phyloP scores from a whole-genome alignment of 2,329 filamentous ascomycete species.

The Colletotrichum australisinense region DNA sequence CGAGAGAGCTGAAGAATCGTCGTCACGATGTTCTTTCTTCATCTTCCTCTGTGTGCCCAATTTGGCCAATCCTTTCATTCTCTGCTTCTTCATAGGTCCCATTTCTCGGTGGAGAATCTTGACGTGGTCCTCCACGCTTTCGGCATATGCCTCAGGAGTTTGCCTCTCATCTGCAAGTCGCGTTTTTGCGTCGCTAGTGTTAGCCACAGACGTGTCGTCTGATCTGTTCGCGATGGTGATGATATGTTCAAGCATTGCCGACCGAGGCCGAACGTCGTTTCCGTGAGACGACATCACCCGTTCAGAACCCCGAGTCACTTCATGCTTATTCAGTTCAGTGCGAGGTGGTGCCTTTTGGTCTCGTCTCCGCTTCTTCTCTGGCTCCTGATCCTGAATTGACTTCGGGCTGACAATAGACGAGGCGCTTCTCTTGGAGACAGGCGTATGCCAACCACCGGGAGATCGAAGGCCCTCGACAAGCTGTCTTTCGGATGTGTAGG shows the following conservation, averaged over 20 bases:
- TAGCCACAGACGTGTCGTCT: not conserved
- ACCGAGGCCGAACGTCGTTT: not conserved
- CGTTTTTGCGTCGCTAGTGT: not conserved
- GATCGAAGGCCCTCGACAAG: not conserved
- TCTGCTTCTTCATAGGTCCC: not conserved
- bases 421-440: not conserved
- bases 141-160: not conserved
- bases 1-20: not conserved
- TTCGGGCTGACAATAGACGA: not conserved
- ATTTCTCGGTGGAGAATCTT: not conserved
- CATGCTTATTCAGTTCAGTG: not conserved
- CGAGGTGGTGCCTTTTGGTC: not conserved
- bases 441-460: not conserved
- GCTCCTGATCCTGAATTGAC: not conserved
- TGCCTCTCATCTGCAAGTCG: not conserved
- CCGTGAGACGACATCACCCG: not conserved
- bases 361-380: constrained; percentile 8
- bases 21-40: not conserved
- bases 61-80: not conserved
- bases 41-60: not conserved
- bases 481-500: not conserved
- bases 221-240: not conserved
- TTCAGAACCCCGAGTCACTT: not conserved
- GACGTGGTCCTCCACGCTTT: not conserved
- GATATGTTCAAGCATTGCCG: not conserved